phyloP scores from a whole-genome alignment of 2,329 filamentous ascomycete species.

The Lachnum nothofagi region DNA sequence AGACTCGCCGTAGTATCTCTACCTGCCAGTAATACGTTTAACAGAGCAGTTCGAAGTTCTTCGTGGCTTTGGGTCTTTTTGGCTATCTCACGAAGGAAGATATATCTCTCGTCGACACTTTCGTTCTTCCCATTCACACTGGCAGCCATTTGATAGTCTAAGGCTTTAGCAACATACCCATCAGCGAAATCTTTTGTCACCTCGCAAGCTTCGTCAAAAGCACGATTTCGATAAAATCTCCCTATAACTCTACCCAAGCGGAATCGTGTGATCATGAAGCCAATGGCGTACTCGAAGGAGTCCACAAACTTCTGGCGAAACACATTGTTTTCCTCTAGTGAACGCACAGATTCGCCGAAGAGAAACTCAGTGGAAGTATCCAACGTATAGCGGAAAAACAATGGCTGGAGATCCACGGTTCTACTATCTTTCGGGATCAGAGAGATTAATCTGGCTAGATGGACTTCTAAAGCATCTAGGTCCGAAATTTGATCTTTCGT shows the following conservation, averaged over 20 bases:
- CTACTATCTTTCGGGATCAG: conserved; percentile 49
- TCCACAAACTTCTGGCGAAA: neutral
- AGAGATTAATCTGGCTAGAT: conserved; percentile 55
- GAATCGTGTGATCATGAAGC: conserved; percentile 27
- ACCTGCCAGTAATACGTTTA: conserved; percentile 53
- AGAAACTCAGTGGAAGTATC: conserved; percentile 48
- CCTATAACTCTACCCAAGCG: too few relatives aligned
- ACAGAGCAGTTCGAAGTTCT: conserved; percentile 46
- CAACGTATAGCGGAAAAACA: conserved; percentile 58
- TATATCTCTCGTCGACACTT: conserved; percentile 32
- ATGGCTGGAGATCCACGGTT: conserved; percentile 54
- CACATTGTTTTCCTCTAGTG: conserved; percentile 3
- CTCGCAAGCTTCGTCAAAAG: too few relatives aligned
- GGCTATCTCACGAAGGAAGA: conserved; percentile 54
- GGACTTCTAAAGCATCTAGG: conserved; percentile 64
- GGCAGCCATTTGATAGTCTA: conserved; percentile 38
- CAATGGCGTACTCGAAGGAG: neutral
- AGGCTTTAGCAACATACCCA: conserved; percentile 18
- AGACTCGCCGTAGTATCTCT: conserved; percentile 54
- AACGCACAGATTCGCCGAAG: conserved; percentile 50
- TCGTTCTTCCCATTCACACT: conserved; percentile 26
- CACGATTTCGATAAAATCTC: too few relatives aligned
- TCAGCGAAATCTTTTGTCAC: too few relatives aligned
- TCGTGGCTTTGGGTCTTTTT: conserved; percentile 41
- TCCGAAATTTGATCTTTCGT: conserved; percentile 55